Evolutionary conservation across 2,329 filamentous ascomycete genomes (phyloP), one percentile per base, ranked within the genome.

Genomic region (Penicillium nordicum): DNA sequence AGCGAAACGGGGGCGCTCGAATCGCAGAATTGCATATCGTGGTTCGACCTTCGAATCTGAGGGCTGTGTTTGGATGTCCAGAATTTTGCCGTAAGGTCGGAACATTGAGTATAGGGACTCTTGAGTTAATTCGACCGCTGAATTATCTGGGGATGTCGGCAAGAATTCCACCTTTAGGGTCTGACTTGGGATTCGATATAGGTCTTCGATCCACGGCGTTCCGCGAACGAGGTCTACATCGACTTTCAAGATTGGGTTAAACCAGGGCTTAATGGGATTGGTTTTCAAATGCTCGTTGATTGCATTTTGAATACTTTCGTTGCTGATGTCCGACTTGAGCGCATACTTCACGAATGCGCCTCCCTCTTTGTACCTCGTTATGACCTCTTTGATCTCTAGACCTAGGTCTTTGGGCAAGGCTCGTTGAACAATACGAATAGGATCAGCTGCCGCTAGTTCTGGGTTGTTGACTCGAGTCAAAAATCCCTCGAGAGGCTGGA

Each of bases 291-390:
- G 82, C 32, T 84, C 76, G 25, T 82, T 77, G 4, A 96, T 76
- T 3, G 78, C 79, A 21, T 78, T 79, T 75, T 87, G 85, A 14
- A 90, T 79, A 29, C 85, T 81, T 21, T 78, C 76, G 2, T 80
- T 71, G 10, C 75, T 72, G 5, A 79, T 68, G 10, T 73, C 71
- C 18, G 76, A 65, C 63, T 80, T 78, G 63, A 84, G 84, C 16
- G 81, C 82, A 69, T 95, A 92, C 72, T 95, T 97, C 72, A 97
- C 87, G 71, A 95, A 97, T 0, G 90, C 91, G 12, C 94, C 94
- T 16, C 94, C 94, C 69, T 99, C 94, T 67, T 95, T 92, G 29
- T 95, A 79, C 3, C 92, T 83, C 0, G 92, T 92, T 18, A 97
- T 74, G 16, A 97, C 87, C 67, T 96, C 88, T 3, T 86, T 89